phyloP scores from a whole-genome alignment of 179 eudicot species.

The Nepenthes alata region DNA sequence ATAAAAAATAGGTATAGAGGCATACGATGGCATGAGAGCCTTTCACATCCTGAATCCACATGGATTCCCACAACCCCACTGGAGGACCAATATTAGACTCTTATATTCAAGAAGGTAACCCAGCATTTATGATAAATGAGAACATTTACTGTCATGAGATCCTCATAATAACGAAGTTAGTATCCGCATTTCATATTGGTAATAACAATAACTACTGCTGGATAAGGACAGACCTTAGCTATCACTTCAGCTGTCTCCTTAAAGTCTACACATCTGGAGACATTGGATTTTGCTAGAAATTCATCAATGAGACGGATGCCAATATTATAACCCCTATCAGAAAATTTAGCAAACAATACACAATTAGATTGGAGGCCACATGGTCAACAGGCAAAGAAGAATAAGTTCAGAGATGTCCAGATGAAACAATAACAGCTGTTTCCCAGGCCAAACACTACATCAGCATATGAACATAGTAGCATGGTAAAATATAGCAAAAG shows the following conservation, averaged over 20 bases:
- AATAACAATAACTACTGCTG: neutral
- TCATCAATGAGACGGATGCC: constrained; percentile 87
- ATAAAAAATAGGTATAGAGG: no score
- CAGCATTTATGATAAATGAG: neutral
- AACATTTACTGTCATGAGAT: neutral
- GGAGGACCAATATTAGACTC: neutral
- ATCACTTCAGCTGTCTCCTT: constrained; percentile 97
- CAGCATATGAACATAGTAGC: no score
- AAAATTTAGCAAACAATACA: constrained; percentile 3
- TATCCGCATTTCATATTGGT: neutral
- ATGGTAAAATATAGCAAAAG: no score
- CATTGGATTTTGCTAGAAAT: constrained; percentile 89
- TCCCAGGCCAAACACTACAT: no score
- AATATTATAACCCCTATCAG: constrained; percentile 89
- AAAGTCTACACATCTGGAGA: constrained; percentile 91
- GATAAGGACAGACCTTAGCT: constrained; percentile 51
- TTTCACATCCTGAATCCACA: no score
- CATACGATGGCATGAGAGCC: no score
- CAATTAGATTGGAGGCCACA: neutral
- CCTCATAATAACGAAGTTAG: neutral
- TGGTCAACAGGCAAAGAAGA: no score
- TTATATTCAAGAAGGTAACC: neutral
- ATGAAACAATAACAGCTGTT: no score
- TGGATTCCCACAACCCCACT: no score
- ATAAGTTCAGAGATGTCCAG: no score